Conservation (phyloP, 1,284 basidiomycete species). For the Fomitopsis pinicola region DNA sequence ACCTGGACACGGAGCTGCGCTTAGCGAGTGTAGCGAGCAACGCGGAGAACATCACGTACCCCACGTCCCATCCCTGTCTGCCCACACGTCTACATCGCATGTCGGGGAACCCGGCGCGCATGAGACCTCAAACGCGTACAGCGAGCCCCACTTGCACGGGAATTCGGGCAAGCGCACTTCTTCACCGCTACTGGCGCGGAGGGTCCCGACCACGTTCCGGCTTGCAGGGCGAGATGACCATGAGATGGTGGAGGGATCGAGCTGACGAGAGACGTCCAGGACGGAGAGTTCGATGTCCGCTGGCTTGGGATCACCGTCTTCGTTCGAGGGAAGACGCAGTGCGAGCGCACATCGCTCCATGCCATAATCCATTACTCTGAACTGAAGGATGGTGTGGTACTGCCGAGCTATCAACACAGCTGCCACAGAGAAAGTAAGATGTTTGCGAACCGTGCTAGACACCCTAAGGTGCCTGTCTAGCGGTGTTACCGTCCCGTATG, state of each 20-base stretch:
- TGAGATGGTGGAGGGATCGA: conserved; percentile 7
- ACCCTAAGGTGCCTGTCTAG: conserved; percentile 3
- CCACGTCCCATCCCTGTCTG: conserved; percentile 2
- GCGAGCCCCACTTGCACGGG: conserved; percentile 9
- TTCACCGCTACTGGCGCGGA: neutral
- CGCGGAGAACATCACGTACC: conserved; percentile 2
- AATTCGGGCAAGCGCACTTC: conserved; percentile 6
- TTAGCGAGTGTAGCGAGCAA: neutral
- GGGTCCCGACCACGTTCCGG: neutral
- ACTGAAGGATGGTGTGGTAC: conserved; percentile 5
- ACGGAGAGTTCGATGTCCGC: conserved; percentile 8
- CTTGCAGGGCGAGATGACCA: conserved; percentile 11
- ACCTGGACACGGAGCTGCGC: neutral
- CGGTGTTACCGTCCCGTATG: conserved; percentile 3
- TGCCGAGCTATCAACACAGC: neutral
- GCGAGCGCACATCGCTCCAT: conserved; percentile 8
- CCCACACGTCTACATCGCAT: conserved; percentile 9
- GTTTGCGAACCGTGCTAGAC: neutral
- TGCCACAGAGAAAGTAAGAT: neutral
- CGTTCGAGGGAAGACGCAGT: neutral
- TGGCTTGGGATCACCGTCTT: neutral
- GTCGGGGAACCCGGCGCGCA: conserved; percentile 3
- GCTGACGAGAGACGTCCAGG: conserved; percentile 1
- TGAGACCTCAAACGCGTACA: conserved; percentile 11
- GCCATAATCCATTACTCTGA: conserved; percentile 6